Evolutionary conservation across 306 rosid genomes (phyloP).

Genomic region (Gleditsia sinensis): DNA sequence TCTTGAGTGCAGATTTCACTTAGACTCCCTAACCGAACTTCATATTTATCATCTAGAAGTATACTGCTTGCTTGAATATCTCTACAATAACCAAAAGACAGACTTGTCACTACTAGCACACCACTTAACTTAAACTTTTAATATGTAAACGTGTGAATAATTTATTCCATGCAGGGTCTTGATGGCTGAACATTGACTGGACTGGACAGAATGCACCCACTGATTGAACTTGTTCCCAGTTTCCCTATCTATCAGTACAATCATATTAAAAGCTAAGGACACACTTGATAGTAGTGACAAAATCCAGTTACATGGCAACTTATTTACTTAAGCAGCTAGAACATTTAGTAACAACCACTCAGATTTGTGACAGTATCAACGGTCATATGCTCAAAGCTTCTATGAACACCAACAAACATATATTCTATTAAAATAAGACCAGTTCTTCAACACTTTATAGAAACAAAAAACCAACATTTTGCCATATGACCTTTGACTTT

Average conservation of each 20-base stretch:
- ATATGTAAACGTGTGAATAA: not conserved
- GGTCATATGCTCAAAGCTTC: too few species aligned
- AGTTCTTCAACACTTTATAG: too few species aligned
- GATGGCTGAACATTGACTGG: not conserved
- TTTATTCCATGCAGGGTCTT: not conserved
- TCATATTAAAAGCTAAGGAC: not conserved
- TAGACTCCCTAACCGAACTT: slow-evolving; percentile 74
- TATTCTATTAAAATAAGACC: too few species aligned
- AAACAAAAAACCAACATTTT: not conserved
- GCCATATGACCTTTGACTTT: not conserved
- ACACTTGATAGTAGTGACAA: not conserved
- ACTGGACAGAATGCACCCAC: not conserved
- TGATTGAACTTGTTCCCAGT: not conserved
- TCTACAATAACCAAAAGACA: slow-evolving; percentile 41
- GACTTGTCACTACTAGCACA: not conserved
- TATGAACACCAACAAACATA: too few species aligned
- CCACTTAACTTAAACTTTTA: not conserved
- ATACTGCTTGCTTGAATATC: slow-evolving; percentile 81
- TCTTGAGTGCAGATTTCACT: slow-evolving; percentile 48
- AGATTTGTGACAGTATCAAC: too few species aligned
- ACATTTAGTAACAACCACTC: too few species aligned
- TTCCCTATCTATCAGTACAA: not conserved
- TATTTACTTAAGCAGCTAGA: too few species aligned
- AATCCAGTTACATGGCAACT: too few species aligned
- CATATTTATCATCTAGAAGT: slow-evolving; percentile 75